These are phyloP conservation scores for Seiridium cupressi DNA, from an alignment of 2,329 filamentous ascomycete species.

Conservation along the genomic window DNA sequence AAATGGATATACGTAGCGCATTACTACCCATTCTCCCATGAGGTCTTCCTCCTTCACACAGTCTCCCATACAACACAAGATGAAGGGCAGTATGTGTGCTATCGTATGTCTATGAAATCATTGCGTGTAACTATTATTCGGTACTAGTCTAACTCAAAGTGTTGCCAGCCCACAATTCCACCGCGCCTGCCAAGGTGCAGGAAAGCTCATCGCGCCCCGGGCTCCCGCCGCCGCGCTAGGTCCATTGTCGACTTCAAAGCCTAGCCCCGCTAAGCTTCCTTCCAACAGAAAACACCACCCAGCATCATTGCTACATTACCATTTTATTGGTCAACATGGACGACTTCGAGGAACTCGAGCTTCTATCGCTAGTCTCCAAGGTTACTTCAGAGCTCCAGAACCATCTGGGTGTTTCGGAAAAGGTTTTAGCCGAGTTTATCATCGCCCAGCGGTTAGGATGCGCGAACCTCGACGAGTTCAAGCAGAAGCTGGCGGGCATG, in stretches of 20 bases:
- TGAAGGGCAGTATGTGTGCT: too few relatives aligned
- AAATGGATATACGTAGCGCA: too few relatives aligned
- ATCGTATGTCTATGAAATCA: too few relatives aligned
- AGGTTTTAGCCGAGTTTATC: constrained; percentile 93
- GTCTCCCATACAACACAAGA: too few relatives aligned
- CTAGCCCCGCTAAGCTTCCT: not conserved
- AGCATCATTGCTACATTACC: not conserved
- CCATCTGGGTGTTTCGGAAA: constrained; percentile 87
- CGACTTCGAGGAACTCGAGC: constrained; percentile 86
- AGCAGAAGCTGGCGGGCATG: constrained; percentile 69
- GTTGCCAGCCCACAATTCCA: too few relatives aligned
- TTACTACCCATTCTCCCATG: too few relatives aligned
- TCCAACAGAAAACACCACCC: not conserved
- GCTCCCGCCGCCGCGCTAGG: not conserved
- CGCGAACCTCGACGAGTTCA: constrained; percentile 70
- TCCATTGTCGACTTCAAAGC: not conserved
- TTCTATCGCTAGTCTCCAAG: constrained; percentile 90
- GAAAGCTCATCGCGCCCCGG: not conserved
- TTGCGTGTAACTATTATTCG: too few relatives aligned
- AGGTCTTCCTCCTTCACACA: too few relatives aligned
- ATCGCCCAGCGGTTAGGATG: constrained; percentile 85
- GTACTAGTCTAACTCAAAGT: too few relatives aligned
- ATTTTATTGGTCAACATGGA: constrained; percentile 61
- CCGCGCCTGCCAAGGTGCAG: not conserved
- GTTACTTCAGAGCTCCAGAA: constrained; percentile 94